A percentile compares a stretch with the other conserved stretches of the same genome.
These are phyloP conservation scores for Pseudocercospora macadamiae DNA, from an alignment of 2,329 filamentous ascomycete genomes.

Conservation along the genomic window DNA sequence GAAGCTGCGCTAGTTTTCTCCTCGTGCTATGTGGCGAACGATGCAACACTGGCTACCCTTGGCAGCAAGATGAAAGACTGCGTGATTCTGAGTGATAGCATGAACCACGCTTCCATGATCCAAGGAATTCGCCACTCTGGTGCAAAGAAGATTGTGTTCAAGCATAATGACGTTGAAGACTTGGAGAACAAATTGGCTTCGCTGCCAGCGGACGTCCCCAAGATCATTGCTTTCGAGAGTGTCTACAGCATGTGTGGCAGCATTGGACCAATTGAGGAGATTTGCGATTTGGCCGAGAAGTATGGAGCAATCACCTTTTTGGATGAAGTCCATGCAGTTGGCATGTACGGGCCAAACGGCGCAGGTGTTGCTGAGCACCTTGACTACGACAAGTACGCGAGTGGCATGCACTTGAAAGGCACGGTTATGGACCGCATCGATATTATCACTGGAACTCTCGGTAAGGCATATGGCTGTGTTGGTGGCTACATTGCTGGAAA, in stretches of 20 bases:
- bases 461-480: conserved; percentile 97
- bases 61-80: conserved; percentile 95
- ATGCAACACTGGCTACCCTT: conserved; percentile 93
- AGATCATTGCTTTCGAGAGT: conserved; percentile 98
- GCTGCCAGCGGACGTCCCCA: conserved; percentile 80
- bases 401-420: conserved; percentile 73
- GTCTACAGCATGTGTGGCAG: conserved; percentile 99
- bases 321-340: conserved; percentile 97
- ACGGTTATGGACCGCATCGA: conserved; percentile 95
- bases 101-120: conserved; percentile 99
- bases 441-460: conserved; percentile 95
- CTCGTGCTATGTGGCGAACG: conserved; percentile 97
- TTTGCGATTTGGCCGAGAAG: conserved; percentile 95
- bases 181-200: conserved; percentile 90
- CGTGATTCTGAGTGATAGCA: conserved; percentile 94
- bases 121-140: conserved; percentile 97
- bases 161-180: conserved; percentile 94
- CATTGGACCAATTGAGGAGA: conserved; percentile 91
- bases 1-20: conserved; percentile 92
- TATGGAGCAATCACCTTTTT: conserved; percentile 97
- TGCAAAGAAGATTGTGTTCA: conserved; percentile 96
- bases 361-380: conserved; percentile 97
- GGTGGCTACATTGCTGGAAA: conserved; percentile 97
- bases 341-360: conserved; percentile 96
- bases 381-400: conserved; percentile 83